Base-by-base conservation (phyloP, 495 filamentous ascomycete species). In the Neurospora sp. region DNA sequence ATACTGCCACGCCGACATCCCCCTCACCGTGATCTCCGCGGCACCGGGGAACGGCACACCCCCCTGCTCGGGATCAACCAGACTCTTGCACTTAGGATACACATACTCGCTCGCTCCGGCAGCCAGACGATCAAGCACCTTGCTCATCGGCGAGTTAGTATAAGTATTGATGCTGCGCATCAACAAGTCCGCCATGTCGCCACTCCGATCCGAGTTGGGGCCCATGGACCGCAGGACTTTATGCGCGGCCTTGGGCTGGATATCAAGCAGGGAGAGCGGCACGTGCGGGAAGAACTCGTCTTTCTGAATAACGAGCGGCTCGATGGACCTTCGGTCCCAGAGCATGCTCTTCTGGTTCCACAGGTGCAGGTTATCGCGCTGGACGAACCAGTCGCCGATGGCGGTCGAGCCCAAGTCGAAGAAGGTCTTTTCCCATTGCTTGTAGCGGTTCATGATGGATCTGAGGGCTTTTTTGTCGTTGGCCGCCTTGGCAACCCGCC, bases 311-410 rank as follows among this genome's bases (percentile, higher is more conserved):
- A 78, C 73, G 60, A 88, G 86, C 31, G 87, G 81, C 76, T 90
- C 88, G 41, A 77, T 41, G 9, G 80, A 82, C 37, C 92, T 89
- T 5, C 86, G 87, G 77, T 94, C 91, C 89, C 89, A 93, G 70
- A 82, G 73, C 2, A 93, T 81, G 6, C 86, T 44, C 10, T 81
- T 74, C 69, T 84, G 83, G 10, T 74, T 74, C 20, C 84, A 82
- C 20, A 82, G 72, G 70, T 85, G 79, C 40, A 83, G 76, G 72
- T 88, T 88, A 76, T 90, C 87, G 62, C 81, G 83, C 49, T 78
- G 74, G 16, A 81, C 78, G 4, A 78, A 16, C 70, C 77, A 80
- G 49, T 83, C 71, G 54, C 73, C 74, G 38, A 75, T 70, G 11
- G 74, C 39, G 20, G 73, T 72, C 9, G 71, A 62, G 16, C 78